A percentile compares a stretch with the other conserved stretches of the same genome.
Conservation (phyloP, 768 basidiomycete genomes). For the Pleurotus tuoliensis region DNA sequence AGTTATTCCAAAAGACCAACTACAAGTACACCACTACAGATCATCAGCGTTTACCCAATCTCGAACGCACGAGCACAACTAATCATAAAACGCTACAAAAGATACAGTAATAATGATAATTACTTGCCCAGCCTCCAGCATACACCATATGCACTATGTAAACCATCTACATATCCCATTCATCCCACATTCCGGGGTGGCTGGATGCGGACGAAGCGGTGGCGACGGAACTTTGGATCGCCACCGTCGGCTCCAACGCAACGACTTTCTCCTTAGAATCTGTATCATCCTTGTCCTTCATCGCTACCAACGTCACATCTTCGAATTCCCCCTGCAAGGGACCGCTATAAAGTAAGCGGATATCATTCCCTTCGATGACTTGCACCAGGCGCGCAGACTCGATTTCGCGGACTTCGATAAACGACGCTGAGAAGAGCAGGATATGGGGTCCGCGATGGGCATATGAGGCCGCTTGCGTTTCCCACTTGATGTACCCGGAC, state of each 20-base stretch:
- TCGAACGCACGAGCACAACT: no score
- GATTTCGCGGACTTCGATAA: slow-evolving; percentile 70
- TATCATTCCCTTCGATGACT: slow-evolving; percentile 71
- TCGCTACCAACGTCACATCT: slow-evolving; percentile 57
- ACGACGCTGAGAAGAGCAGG: slow-evolving; percentile 69
- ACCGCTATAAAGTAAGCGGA: slow-evolving; percentile 58
- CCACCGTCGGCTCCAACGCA: not conserved
- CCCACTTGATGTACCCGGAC: slow-evolving; percentile 72
- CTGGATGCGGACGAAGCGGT: not conserved
- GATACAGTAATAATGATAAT: no score
- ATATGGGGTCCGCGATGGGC: slow-evolving; percentile 59
- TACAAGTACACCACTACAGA: no score
- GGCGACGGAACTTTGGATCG: not conserved
- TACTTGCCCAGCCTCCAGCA: not conserved
- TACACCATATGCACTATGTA: not conserved
- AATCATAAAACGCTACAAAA: no score
- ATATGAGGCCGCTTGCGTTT: slow-evolving; percentile 61
- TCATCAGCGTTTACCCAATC: no score
- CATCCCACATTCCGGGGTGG: not conserved
- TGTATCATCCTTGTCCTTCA: slow-evolving; percentile 28
- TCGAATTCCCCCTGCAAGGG: slow-evolving; percentile 27
- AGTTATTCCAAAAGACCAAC: no score
- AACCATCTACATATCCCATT: slow-evolving; percentile 6
- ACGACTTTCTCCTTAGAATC: not conserved
- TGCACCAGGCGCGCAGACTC: slow-evolving; percentile 70